phyloP scores from a whole-genome alignment of 768 basidiomycete species.

The Termitomyces sp. region DNA sequence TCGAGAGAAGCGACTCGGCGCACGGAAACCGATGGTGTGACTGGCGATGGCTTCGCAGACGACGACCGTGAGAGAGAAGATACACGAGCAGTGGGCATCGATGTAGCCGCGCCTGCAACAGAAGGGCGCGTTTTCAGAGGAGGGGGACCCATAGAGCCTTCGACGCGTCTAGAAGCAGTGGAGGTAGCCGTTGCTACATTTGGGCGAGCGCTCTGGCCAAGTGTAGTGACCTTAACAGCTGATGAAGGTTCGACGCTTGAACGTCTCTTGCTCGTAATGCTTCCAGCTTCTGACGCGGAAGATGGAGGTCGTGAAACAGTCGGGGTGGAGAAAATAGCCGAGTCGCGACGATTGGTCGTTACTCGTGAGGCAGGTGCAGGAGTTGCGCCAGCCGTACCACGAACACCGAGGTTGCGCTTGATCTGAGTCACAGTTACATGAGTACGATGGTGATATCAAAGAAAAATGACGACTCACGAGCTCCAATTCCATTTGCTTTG shows the following conservation, averaged over 20 bases:
- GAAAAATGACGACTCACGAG: constrained; percentile 50
- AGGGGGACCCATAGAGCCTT: constrained; percentile 56
- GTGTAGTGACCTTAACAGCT: constrained; percentile 35
- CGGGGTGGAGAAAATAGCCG: constrained; percentile 57
- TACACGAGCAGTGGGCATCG: constrained; percentile 34
- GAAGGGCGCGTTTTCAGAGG: constrained; percentile 38
- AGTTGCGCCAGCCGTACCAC: constrained; percentile 54
- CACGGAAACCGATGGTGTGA: constrained; percentile 27
- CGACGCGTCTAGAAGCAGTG: constrained; percentile 25
- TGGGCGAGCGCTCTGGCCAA: constrained; percentile 51
- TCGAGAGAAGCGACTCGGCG: constrained; percentile 33
- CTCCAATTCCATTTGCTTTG: constrained; percentile 93
- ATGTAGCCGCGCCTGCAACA: constrained; percentile 31
- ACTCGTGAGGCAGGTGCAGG: constrained; percentile 46
- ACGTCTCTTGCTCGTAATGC: constrained; percentile 32
- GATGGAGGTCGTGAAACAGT: constrained; percentile 53
- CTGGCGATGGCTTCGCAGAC: constrained; percentile 26
- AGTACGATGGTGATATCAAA: neutral
- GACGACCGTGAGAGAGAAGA: constrained; percentile 37
- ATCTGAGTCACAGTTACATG: constrained; percentile 37
- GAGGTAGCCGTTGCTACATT: constrained; percentile 31
- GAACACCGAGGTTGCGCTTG: constrained; percentile 61
- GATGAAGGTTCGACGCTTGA: constrained; percentile 33
- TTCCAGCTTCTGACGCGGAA: constrained; percentile 50
- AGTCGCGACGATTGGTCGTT: constrained; percentile 48